Conservation (phyloP, 805 yeast genomes). For the Ogataea pini region DNA sequence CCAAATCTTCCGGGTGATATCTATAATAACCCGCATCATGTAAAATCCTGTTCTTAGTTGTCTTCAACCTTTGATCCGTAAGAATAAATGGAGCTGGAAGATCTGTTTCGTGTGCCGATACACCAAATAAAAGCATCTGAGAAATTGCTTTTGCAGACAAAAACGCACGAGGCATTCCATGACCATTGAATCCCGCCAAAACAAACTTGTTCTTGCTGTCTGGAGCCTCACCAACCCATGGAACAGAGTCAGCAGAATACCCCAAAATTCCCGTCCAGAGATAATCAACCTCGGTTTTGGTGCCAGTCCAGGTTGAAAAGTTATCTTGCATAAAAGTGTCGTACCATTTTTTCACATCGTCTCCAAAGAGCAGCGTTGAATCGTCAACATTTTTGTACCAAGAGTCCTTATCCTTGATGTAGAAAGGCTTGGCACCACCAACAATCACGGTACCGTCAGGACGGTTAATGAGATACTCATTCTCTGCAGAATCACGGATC, state of each 20-base stretch:
- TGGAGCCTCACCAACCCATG: constrained; percentile 43
- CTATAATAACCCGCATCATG: constrained; percentile 18
- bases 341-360: constrained; percentile 28
- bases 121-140: constrained; percentile 15
- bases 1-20: constrained; percentile 10
- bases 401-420: constrained; percentile 26
- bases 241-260: constrained; percentile 40
- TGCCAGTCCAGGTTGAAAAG: constrained; percentile 35
- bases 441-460: constrained; percentile 41
- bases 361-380: constrained; percentile 27
- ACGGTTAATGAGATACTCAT: constrained; percentile 38
- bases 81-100: constrained; percentile 16
- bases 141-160: constrained; percentile 43
- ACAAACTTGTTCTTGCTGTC: constrained; percentile 32
- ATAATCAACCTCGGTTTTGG: constrained; percentile 26
- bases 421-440: constrained; percentile 36
- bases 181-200: constrained; percentile 49
- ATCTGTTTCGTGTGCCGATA: constrained; percentile 7
- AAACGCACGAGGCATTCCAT: constrained; percentile 50
- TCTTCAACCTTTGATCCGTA: constrained; percentile 14
- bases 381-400: constrained; percentile 40
- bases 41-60: constrained; percentile 14
- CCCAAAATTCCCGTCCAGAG: constrained; percentile 50
- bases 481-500: constrained; percentile 15
- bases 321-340: constrained; percentile 33